These are phyloP conservation scores for Fusarium pseudograminearum DNA, from an alignment of 2,329 filamentous ascomycete species.

Conservation along the genomic window DNA sequence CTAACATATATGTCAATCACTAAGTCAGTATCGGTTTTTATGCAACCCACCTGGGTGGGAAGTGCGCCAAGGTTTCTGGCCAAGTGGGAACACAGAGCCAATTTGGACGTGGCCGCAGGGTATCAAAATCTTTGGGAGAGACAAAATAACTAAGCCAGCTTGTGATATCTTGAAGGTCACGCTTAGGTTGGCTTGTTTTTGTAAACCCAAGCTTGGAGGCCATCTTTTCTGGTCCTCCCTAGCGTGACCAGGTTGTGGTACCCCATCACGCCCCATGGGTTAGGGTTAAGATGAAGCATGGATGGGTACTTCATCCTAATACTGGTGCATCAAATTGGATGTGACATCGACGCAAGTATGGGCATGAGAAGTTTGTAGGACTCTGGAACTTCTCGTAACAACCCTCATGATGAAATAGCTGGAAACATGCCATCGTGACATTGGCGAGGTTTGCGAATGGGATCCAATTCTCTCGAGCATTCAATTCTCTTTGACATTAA, in stretches of 20 bases:
- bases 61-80: conserved; percentile 16
- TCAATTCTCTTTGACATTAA: not conserved
- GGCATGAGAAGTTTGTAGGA: not conserved
- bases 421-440: not conserved
- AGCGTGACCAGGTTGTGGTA: conserved; percentile 13
- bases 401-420: not conserved
- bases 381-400: not conserved
- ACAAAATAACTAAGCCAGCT: not conserved
- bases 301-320: not conserved
- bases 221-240: not conserved
- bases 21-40: too few species aligned
- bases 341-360: not conserved
- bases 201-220: not conserved
- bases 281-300: conserved; percentile 31
- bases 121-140: not conserved
- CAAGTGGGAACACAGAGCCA: conserved; percentile 32
- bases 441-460: not conserved
- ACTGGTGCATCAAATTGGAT: conserved; percentile 1
- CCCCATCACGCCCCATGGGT: conserved; percentile 33
- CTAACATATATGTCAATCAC: too few species aligned
- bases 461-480: not conserved
- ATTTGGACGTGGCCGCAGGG: conserved; percentile 9
- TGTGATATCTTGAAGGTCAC: not conserved
- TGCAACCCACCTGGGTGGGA: not conserved
- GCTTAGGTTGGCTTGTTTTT: not conserved